Base-by-base conservation (phyloP, 495 filamentous ascomycete species). In the Lophiotrema nucula region DNA sequence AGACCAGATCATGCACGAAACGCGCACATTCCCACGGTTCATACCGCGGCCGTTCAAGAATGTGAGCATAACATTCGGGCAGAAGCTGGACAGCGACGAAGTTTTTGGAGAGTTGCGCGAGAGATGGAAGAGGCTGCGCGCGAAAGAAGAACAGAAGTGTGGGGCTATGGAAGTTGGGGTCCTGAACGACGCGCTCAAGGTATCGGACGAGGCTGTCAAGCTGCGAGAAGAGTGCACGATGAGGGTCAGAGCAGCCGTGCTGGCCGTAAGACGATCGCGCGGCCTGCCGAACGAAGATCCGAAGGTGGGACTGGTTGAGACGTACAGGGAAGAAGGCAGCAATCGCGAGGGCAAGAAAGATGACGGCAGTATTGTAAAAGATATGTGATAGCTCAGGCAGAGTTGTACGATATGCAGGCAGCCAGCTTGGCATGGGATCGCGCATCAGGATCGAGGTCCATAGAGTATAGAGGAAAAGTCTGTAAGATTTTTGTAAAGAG, bases 201-300 rank as follows among this genome's bases (percentile, higher is more conserved):
- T 84, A 65, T 83, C 84, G 10, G 67, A 75, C 37, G 88, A 96
- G 68, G 93, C 89, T 0, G 79, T 88, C 47, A 77, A 82, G 60
- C 74, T 98, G 58, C 81, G 93, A 61, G 85, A 88, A 48, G 92
- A 97, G 71, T 87, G 89, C 27, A 88, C 93, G 21, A 73, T 80
- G 69, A 78, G 87, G 55, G 82, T 97, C 21, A 75, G 93, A 27
- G 79, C 85, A 41, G 86, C 90, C 62, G 88, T 98, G 0, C 64
- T 92, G 22, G 88, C 88, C 55, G 79, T 97, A 8, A 76, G 92
- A 59, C 76, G 77, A 49, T 74, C 77, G 24, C 69, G 87, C 52
- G 92, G 88, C 1, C 83, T 85, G 28, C 78, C 85, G 0, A 92
- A 96, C 49, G 88, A 96, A 58, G 88, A 96, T 69, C 81, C 83